A percentile compares a stretch with the other conserved stretches of the same genome.
Evolutionary conservation across 1,284 basidiomycete genomes (phyloP).

Genomic region (Sporisorium reilianum): DNA sequence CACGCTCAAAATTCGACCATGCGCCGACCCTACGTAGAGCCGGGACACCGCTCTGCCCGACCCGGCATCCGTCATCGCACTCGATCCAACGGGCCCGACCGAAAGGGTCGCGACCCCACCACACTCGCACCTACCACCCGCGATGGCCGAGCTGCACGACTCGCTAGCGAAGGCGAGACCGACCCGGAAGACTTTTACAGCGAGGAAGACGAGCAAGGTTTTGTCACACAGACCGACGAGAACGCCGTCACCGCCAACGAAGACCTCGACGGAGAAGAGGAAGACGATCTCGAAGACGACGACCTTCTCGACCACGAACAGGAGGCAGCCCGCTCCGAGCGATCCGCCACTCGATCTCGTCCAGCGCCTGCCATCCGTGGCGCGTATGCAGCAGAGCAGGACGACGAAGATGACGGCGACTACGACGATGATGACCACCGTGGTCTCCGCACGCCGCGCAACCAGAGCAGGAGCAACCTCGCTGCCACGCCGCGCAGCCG

Average conservation of each 20-base stretch:
- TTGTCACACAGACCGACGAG: constrained; percentile 45
- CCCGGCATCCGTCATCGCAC: constrained; percentile 47
- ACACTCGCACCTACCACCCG: constrained; percentile 17
- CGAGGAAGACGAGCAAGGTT: constrained; percentile 46
- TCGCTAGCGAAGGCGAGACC: constrained; percentile 44
- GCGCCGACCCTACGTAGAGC: constrained; percentile 49
- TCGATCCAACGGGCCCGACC: constrained; percentile 41
- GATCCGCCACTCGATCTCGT: constrained; percentile 18
- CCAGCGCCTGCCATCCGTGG: constrained; percentile 28
- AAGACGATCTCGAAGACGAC: constrained; percentile 27
- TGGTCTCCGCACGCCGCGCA: constrained; percentile 26
- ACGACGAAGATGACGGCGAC: constrained; percentile 33
- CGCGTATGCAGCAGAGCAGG: constrained; percentile 24
- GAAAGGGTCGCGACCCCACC: constrained; percentile 42
- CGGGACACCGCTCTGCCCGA: constrained; percentile 43
- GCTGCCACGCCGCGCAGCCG: constrained; percentile 25
- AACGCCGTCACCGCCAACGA: constrained; percentile 44
- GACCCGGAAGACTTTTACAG: constrained; percentile 47
- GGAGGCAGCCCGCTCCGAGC: constrained; percentile 20
- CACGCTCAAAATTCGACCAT: constrained; percentile 21
- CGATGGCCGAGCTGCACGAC: constrained; percentile 20
- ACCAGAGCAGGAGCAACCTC: constrained; percentile 40
- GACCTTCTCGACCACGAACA: constrained; percentile 21
- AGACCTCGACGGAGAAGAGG: constrained; percentile 36
- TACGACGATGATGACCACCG: constrained; percentile 18